Evolutionary conservation across 163 green algal species (phyloP), one percentile per base, ranked within the genome.

Genomic region (Chlamydomonas reinhardtii): DNA sequence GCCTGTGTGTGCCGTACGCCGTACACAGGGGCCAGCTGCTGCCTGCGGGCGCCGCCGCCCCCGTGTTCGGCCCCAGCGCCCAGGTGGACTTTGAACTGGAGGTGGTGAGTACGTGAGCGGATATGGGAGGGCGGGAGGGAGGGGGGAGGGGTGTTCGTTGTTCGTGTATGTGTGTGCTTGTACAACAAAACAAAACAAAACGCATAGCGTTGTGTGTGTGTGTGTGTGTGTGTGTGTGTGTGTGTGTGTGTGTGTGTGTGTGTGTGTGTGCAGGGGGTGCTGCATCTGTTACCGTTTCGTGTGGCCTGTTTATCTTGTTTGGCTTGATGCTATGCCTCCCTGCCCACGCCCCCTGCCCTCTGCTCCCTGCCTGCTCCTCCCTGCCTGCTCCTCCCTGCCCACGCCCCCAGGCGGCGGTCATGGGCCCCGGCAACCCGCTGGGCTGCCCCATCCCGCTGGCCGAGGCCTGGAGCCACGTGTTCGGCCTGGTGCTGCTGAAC

Each of bases 51-150:
- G 15, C 48, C 17, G 2, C 72, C 31, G 12, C 34, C 0, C 90
- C 90, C 3, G 24, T 85, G 2, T 85, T 94, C 25, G 34, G 43
- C 2, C 84, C 93, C 75, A 93, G 80, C 56, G 32, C 73, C 2
- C 91, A 86, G 0, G 82, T 98, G 35, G 97, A 99, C 88, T 98
- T 96, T 86, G 97, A 99, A 90, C 94, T 99, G 14, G 97, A 99
- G 83, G 95, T 99, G 95, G 95, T 97, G 91, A 74, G 93, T 37
- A n/a, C n/a, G n/a, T n/a, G n/a, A n/a, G n/a, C n/a, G n/a, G n/a
- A n/a, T n/a, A n/a, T n/a, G n/a, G n/a, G n/a, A n/a, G n/a, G n/a
- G n/a, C 20, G 16, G 37, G 29, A 62, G 76, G 16, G 61, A 0
- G 56, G 39, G 43, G 86, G 61, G 2, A 65, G 71, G 66, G 35